A percentile compares a stretch with the other conserved stretches of the same genome.
Conservation (phyloP, 495 filamentous ascomycete species). For the Aspergillus affinis region DNA sequence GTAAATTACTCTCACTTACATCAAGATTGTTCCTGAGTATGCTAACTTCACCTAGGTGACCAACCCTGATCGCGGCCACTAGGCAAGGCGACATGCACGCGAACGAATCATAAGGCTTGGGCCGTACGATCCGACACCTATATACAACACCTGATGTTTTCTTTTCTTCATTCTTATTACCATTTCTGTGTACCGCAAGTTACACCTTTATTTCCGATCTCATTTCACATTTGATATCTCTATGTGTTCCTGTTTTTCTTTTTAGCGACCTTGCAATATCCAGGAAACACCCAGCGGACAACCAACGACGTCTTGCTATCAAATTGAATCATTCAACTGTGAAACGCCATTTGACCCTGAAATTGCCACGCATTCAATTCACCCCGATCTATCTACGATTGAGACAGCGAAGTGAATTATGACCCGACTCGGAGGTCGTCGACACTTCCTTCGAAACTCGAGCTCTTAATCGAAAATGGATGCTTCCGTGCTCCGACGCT, state of each 20-base stretch:
- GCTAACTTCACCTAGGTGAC: constrained; percentile 38
- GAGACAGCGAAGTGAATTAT: background rate
- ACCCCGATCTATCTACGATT: background rate
- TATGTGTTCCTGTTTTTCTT: constrained; percentile 9
- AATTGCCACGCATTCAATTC: constrained; percentile 3
- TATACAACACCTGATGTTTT: background rate
- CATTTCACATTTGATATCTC: constrained; percentile 10
- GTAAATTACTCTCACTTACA: constrained; percentile 45
- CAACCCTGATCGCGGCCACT: constrained; percentile 46
- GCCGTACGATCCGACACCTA: background rate
- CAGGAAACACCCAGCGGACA: constrained; percentile 9
- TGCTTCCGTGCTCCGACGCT: background rate
- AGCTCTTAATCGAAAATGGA: background rate
- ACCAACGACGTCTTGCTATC: constrained; percentile 2
- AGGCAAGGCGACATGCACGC: background rate
- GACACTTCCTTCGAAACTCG: background rate
- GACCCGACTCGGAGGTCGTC: background rate
- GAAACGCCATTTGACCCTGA: constrained; percentile 5
- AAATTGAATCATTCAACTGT: background rate
- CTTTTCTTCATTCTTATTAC: background rate
- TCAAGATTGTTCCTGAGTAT: background rate
- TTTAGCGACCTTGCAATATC: constrained; percentile 19
- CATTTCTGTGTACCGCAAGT: constrained; percentile 6
- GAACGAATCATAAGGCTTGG: background rate
- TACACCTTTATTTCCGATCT: constrained; percentile 10